phyloP scores from a whole-genome alignment of 768 basidiomycete genomes.

The Suillus cothurnatus region DNA sequence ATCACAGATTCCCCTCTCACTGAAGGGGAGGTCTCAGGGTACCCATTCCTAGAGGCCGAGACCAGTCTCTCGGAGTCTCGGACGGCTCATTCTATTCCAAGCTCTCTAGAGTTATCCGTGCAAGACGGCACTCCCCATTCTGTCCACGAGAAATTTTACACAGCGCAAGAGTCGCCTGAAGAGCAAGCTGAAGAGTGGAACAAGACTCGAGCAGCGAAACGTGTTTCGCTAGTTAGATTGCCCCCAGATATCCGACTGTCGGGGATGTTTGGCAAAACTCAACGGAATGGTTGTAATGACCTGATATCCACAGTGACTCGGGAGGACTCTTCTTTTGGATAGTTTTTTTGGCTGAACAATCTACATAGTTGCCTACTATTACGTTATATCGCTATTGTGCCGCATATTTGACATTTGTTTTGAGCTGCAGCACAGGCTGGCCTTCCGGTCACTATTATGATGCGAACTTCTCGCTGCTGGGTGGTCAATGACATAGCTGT shows the following conservation, averaged over 20 bases:
- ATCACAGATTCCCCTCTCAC: conserved; percentile 40
- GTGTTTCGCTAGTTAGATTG: conserved; percentile 78
- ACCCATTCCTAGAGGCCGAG: conserved; percentile 32
- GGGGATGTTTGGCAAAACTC: conserved; percentile 20
- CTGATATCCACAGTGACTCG: conserved; percentile 7
- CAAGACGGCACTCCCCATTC: conserved; percentile 16
- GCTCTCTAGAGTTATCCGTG: conserved; percentile 10
- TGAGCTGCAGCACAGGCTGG: neutral
- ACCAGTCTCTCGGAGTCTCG: conserved; percentile 24
- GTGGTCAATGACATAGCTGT: neutral
- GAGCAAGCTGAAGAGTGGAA: conserved; percentile 91
- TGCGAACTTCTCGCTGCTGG: neutral
- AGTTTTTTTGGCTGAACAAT: neutral
- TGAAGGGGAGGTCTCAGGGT: conserved; percentile 22
- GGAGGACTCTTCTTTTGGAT: conserved; percentile 2
- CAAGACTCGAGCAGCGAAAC: conserved; percentile 80
- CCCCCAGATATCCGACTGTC: conserved; percentile 53
- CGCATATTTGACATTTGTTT: neutral
- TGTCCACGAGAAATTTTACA: conserved; percentile 50
- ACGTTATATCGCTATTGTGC: conserved; percentile 1
- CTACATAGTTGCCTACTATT: neutral
- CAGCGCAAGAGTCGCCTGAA: conserved; percentile 47
- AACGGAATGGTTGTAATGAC: conserved; percentile 8
- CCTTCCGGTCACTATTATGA: neutral
- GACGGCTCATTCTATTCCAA: conserved; percentile 20